Evolutionary conservation across 257 asterid genomes (phyloP).

Genomic region (Linaria vulgaris): DNA sequence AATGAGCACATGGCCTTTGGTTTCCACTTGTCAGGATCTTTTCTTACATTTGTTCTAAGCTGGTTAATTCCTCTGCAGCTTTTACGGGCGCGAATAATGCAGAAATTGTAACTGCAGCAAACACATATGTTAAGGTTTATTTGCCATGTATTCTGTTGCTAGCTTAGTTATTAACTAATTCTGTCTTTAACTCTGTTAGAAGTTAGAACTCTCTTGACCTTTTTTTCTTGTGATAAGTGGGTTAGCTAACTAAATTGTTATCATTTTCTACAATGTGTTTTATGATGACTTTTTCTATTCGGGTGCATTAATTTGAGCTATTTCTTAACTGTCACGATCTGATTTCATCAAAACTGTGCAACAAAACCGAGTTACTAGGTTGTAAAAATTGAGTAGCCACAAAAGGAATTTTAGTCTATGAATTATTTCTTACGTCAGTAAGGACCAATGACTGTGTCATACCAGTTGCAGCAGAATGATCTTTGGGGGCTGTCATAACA

Average conservation of each 20-base stretch:
- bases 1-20: slow-evolving; percentile 19
- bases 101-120: slow-evolving; percentile 74
- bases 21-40: no score
- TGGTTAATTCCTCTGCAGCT: slow-evolving; percentile 48
- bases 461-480: neutral
- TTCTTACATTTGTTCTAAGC: no score
- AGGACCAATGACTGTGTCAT: neutral
- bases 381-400: neutral
- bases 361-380: neutral
- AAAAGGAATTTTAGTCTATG: neutral
- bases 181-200: neutral
- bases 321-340: neutral
- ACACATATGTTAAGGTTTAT: slow-evolving; percentile 84
- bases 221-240: neutral
- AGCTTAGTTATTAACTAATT: slow-evolving; percentile 12
- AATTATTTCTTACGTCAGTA: no score
- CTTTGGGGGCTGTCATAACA: slow-evolving; percentile 1
- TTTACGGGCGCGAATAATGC: slow-evolving; percentile 79
- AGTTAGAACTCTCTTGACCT: no score
- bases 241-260: slow-evolving; percentile 4
- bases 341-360: neutral
- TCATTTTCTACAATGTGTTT: slow-evolving; percentile 8
- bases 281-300: slow-evolving; percentile 1
- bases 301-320: neutral
- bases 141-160: slow-evolving; percentile 11